Evolutionary conservation across 2,329 filamentous ascomycete species (phyloP), one percentile per base, ranked within the genome.

Genomic region (Penicillium brevicompactum): DNA sequence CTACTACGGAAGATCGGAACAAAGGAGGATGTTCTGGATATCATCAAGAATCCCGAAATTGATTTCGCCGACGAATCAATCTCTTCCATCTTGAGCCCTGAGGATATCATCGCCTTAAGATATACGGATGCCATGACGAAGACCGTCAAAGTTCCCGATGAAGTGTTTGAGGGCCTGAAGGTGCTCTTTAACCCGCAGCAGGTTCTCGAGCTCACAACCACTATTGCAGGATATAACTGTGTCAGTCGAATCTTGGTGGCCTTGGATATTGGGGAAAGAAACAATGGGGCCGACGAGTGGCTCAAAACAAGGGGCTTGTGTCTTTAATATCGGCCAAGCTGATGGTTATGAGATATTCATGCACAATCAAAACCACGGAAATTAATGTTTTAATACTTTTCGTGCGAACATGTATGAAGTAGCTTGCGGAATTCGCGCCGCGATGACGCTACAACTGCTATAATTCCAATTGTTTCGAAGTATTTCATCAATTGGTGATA

Each of bases 111-210:
- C 0, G 88, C 90, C 32, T 71, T 93, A 50, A 77, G 81, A 44
- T 92, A 91, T 70, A 83, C 91, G 16, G 90, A 95, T 75, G 89
- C 90, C 70, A 95, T 95, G 89, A 96, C 91, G 47, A 78, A 85
- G 61, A 82, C 84, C 42, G 87, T 93, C 0, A 77, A 80, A 49
- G 90, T 96, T 6, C 73, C 78, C 11, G 87, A 94, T 47, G 82
- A 78, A 55, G 83, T 89, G 1, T 93, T 93, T 75, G 82, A 70
- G 27, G 75, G 76, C 62, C 62, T 95, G 60, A 87, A 82, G 75
- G 70, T 60, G 11, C 67, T 81, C 34, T 92, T 92, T 62, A 80
- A 70, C 21, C 87, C 92, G 58, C 80, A 82, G 67, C 88, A 92
- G 75, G 80, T 93, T 48, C 89, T 95, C 11, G 91, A 95, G 77